These are phyloP conservation scores for Chrysoporthe austroafricana DNA, from an alignment of 2,329 filamentous ascomycete species.

Conservation along the genomic window DNA sequence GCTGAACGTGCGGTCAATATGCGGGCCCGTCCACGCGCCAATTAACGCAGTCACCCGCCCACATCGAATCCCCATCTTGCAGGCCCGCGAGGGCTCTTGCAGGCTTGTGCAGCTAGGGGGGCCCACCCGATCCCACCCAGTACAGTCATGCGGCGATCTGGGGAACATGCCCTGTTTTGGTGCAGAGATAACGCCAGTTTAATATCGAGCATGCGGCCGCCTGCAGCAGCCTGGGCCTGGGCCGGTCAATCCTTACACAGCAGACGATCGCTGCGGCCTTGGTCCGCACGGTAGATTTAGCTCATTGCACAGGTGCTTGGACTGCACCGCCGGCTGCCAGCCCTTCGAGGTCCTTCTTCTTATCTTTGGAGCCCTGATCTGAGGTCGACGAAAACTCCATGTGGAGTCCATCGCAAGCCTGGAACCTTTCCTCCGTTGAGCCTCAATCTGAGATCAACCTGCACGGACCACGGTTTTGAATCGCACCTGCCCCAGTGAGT, in stretches of 20 bases:
- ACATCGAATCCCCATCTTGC: conserved; percentile 20
- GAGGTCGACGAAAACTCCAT: neutral
- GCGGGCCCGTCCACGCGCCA: conserved; percentile 9
- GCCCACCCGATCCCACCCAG: conserved; percentile 18
- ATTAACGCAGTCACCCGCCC: conserved; percentile 8
- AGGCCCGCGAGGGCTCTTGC: conserved; percentile 14
- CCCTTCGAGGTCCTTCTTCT: neutral
- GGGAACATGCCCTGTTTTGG: conserved; percentile 21
- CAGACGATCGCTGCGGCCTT: neutral
- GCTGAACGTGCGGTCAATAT: conserved; percentile 20
- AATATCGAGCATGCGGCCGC: conserved; percentile 12
- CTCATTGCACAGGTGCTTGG: neutral
- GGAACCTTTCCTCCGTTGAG: conserved; percentile 6
- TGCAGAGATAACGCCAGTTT: conserved; percentile 19
- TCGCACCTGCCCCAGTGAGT: conserved; percentile 19
- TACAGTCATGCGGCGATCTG: conserved; percentile 25
- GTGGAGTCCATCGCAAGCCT: neutral
- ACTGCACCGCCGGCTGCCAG: neutral
- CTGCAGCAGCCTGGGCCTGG: conserved; percentile 10
- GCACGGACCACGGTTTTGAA: conserved; percentile 21
- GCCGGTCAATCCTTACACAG: conserved; percentile 3
- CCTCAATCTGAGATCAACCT: conserved; percentile 19
- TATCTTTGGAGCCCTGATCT: neutral
- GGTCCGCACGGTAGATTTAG: neutral
- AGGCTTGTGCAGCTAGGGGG: conserved; percentile 17